These are phyloP conservation scores for Alternaria novae-zelandiae DNA, from an alignment of 2,329 filamentous ascomycete genomes.

Conservation along the genomic window DNA sequence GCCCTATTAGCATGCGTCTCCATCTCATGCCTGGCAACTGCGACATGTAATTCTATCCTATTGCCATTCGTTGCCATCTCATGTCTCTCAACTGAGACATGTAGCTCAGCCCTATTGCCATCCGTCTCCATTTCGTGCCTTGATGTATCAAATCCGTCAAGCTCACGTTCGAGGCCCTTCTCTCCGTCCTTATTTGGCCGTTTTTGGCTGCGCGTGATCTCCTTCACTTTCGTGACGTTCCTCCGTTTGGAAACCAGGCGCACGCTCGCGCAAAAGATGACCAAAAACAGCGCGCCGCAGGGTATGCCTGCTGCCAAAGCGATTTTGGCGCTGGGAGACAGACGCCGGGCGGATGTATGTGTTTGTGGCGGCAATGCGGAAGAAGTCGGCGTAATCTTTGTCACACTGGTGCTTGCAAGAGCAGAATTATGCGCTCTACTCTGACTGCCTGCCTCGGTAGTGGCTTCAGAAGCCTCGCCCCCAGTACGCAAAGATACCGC, in stretches of 20 bases:
- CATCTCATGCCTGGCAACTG: not conserved
- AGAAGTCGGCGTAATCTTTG: not conserved
- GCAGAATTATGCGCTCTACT: not conserved
- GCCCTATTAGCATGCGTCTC: not conserved
- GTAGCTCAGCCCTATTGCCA: not conserved
- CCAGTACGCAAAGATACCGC: not conserved
- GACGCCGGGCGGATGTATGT: not conserved
- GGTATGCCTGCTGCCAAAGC: not conserved
- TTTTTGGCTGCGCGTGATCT: not conserved
- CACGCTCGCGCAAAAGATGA: not conserved
- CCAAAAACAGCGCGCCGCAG: not conserved
- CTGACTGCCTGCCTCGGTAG: not conserved
- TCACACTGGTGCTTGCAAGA: not conserved
- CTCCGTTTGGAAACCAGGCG: not conserved
- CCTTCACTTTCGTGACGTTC: not conserved
- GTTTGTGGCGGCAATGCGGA: not conserved
- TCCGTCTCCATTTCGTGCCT: not conserved
- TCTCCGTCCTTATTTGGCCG: not conserved
- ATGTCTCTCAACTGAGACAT: not conserved
- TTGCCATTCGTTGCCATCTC: not conserved
- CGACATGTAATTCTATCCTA: not conserved
- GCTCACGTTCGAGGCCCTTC: not conserved
- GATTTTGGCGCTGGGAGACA: not conserved
- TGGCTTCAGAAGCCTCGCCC: not conserved
- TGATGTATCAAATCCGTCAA: not conserved